Conservation (phyloP, 495 filamentous ascomycete species). For the Poronia punctata region DNA sequence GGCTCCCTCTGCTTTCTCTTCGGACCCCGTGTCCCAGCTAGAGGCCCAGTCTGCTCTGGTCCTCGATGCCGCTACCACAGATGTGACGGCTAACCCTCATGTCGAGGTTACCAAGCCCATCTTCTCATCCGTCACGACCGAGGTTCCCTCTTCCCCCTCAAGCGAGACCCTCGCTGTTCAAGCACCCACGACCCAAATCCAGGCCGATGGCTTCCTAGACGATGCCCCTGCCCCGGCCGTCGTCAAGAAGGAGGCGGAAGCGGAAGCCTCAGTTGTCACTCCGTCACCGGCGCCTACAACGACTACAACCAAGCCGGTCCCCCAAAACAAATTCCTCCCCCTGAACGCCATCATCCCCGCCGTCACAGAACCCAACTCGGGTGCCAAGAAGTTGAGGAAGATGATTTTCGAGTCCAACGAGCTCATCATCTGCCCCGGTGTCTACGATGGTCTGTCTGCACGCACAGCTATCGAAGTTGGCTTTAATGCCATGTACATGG, state of each 20-base stretch:
- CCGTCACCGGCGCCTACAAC: too few relatives aligned
- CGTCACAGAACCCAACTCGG: conserved; percentile 27
- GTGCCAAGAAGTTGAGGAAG: conserved; percentile 41
- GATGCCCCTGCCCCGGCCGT: neutral
- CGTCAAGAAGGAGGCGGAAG: neutral
- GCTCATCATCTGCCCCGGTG: conserved; percentile 54
- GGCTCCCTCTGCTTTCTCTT: conserved; percentile 13
- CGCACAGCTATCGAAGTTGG: conserved; percentile 54
- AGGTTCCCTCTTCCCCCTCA: conserved; percentile 10
- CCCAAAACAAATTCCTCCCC: conserved; percentile 5
- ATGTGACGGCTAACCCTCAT: conserved; percentile 11
- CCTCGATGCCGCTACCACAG: conserved; percentile 8
- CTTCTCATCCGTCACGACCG: conserved; percentile 6
- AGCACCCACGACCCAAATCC: too few relatives aligned
- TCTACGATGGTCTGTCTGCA: conserved; percentile 65
- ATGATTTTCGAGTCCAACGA: conserved; percentile 30
- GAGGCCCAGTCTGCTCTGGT: conserved; percentile 13
- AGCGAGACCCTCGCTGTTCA: neutral
- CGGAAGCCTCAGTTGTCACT: neutral
- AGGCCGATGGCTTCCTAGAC: conserved; percentile 5
- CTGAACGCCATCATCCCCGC: conserved; percentile 14
- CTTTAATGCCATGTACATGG: conserved; percentile 62
- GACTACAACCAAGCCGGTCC: too few relatives aligned
- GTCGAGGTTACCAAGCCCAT: conserved; percentile 13
- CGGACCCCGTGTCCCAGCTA: conserved; percentile 12